Percentiles rank a stretch among this genome's conserved stretches.
Conservation (phyloP, 768 basidiomycete species). For the Pleurotus tuoliensis region DNA sequence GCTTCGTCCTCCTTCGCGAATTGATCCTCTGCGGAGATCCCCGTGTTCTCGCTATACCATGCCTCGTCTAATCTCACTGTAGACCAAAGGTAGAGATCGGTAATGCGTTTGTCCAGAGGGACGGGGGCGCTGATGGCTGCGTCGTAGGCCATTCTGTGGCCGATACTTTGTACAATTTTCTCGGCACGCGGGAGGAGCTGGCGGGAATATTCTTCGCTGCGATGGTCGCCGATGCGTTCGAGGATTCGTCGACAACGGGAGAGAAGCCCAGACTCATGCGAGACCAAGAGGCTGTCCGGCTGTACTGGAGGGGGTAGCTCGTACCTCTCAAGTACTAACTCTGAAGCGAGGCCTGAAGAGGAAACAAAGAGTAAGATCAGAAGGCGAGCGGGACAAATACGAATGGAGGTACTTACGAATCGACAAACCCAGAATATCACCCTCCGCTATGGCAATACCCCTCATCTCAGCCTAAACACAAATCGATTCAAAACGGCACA, state of each 20-base stretch:
- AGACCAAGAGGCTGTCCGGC: conserved; percentile 15
- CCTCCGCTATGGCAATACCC: conserved; percentile 40
- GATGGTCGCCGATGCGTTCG: no score
- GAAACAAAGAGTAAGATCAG: not conserved
- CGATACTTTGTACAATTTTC: not conserved
- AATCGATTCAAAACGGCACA: not conserved
- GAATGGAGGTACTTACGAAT: conserved; percentile 26
- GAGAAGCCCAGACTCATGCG: conserved; percentile 12
- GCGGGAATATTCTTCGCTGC: no score
- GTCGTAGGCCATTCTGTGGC: not conserved
- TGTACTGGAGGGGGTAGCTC: conserved; percentile 15
- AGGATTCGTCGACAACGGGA: no score
- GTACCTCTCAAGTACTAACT: conserved; percentile 20
- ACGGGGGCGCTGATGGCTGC: not conserved
- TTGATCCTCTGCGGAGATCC: not conserved
- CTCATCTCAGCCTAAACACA: conserved; percentile 29
- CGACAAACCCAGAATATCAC: conserved; percentile 35
- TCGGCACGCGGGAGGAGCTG: no score
- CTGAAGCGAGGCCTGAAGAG: conserved; percentile 21
- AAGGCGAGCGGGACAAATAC: no score
- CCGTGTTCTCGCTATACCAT: not conserved
- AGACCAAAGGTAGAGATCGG: not conserved
- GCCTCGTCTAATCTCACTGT: not conserved
- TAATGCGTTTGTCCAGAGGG: not conserved
- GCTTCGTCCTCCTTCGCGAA: not conserved